Base-by-base conservation (phyloP, 345 rosid genomes). In the Pugionium dolabratum region DNA sequence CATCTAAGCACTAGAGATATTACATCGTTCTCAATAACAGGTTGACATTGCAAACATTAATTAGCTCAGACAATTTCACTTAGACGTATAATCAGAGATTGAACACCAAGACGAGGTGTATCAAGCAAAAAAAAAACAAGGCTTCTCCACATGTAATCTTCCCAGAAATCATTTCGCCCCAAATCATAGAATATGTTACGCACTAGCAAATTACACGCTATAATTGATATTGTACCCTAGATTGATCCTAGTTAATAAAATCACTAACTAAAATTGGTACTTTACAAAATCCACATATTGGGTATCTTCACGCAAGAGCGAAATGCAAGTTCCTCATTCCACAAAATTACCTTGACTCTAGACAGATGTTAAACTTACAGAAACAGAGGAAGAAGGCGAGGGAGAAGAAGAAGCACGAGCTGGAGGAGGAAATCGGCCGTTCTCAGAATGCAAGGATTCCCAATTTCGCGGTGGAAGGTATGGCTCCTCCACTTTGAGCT, bases 391-490 rank as follows among this genome's bases (percentile, higher is more conserved):
- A 42, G 87, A 76, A 34, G 81, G 47, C 32, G 71, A 69, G 61
- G 69, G 57, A 55, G 63, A 50, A 26, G 71, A 30, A 29, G 79
- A 46, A 18, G 67, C 46, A 37, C 67, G 64, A 59, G 49, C 53
- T 43, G 70, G 63, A 53, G 35, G 67, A 42, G 71, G 54, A 28
- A 61, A 57, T 55, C 70, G 56, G 1, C 82, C 76, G 67, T 77
- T 84, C 47, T 81, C 67, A 35, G 89, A 84, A 71, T 84, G 87
- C 11, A 88, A 78, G 33, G 87, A 84, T 67, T 91, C 96, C 96
- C 98, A 89, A 49, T 89, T 79, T 52, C 81, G 72, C 27, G 98
- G 88, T 72, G 86, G 88, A 67, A 89, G 90, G 80, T 84, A 85
- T 9, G 92, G 96, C 67, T 85, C 95, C 57, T 87, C 95, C 46